Percentiles rank a stretch among this genome's conserved stretches.
phyloP scores from a whole-genome alignment of 2,329 filamentous ascomycete genomes.

The Trichoderma arundinaceum region DNA sequence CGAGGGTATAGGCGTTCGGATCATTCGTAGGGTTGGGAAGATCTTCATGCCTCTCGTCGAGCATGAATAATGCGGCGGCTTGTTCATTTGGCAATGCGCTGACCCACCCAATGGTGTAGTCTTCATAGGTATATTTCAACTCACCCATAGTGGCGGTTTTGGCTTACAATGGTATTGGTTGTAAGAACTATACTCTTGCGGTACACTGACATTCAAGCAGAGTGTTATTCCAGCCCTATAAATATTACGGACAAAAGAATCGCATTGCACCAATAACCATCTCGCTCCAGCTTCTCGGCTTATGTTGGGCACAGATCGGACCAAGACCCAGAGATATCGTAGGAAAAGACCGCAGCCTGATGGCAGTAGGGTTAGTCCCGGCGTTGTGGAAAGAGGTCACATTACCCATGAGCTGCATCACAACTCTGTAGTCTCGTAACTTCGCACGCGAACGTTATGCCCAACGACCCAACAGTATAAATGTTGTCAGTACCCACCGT shows the following conservation, averaged over 20 bases:
- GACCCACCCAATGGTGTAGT: constrained; percentile 40
- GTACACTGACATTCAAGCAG: not conserved
- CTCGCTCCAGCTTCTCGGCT: not conserved
- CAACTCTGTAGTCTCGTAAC: not conserved
- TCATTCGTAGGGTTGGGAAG: constrained; percentile 26
- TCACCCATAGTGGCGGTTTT: not conserved
- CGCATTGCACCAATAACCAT: not conserved
- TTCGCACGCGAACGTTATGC: not conserved
- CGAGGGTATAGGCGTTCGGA: constrained; percentile 37
- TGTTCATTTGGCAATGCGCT: constrained; percentile 36
- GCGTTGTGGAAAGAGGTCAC: not conserved
- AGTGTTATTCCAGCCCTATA: not conserved
- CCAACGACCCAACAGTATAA: not conserved
- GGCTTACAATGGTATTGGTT: not conserved
- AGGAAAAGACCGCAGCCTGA: not conserved
- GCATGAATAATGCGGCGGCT: constrained; percentile 35
- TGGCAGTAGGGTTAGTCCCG: not conserved
- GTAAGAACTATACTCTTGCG: not conserved
- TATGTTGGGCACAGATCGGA: not conserved
- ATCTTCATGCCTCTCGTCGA: constrained; percentile 34
- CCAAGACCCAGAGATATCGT: not conserved
- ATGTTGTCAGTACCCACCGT: no score
- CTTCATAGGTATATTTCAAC: constrained; percentile 1
- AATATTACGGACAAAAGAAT: not conserved
- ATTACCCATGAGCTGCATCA: not conserved